Base-by-base conservation (phyloP, 2,329 filamentous ascomycete genomes). In the Aquanectria penicillioides region DNA sequence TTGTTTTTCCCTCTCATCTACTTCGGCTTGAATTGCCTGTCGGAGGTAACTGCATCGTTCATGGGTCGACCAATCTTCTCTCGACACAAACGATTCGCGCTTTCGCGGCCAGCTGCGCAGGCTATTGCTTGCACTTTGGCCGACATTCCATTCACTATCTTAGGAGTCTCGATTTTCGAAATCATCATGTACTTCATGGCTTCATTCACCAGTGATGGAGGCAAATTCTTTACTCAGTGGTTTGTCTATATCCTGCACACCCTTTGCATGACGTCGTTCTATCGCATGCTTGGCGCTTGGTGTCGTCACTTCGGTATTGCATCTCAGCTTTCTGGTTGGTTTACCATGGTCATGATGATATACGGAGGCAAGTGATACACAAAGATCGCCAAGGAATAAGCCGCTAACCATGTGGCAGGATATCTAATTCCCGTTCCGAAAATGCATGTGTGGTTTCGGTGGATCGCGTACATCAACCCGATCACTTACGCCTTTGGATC, bases 111-210 rank as follows among this genome's bases (percentile, higher is more conserved):
- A 0, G 80, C 81, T 5, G 83, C 84, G 9, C 85, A 86, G 61
- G 81, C 83, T 2, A 76, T 88, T 2, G 85, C 86, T 5, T 80
- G 84, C 25, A 82, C 86, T 0, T 75, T 88, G 0, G 74, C 79
- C 1, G 87, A 92, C 84, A 63, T 89, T 77, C 74, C 86, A 0
- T 65, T 83, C 6, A 87, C 94, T 62, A 78, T 92, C 11, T 53
- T 83, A 7, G 90, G 91, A 64, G 81, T 89, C 0, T 76, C 89
- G 52, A 76, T 86, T 17, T 94, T 93, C 77, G 90, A 90, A 60
- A 43, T 92, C 33, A 83, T 89, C 15, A 80, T 94, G 31, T 94
- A 94, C 77, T 94, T 93, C 75, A 89, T 94, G 88, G 85, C 88
- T 0, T 87, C 89, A 47, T 80, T 94, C 2, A 81, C 88, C 50